A percentile compares a stretch with the other conserved stretches of the same genome.
phyloP scores from a whole-genome alignment of 163 green algal species.

The Volvox carteri region DNA sequence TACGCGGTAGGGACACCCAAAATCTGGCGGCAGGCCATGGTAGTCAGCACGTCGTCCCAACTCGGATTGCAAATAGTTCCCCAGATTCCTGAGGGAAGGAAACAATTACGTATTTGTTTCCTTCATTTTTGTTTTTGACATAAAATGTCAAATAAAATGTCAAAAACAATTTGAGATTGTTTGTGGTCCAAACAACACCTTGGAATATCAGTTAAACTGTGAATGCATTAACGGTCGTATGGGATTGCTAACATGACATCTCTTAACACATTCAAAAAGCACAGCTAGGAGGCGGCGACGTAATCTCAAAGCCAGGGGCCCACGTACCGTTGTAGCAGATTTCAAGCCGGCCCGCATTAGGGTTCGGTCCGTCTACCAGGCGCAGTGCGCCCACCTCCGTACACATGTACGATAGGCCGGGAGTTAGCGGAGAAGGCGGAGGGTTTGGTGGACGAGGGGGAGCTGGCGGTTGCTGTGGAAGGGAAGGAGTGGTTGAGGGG shows the following conservation, averaged over 20 bases:
- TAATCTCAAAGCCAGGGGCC: no score
- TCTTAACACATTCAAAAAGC: no score
- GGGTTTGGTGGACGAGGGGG: background rate
- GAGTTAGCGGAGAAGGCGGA: background rate
- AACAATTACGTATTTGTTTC: no score
- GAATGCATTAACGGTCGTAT: no score
- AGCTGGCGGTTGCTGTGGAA: background rate
- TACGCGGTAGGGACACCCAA: background rate
- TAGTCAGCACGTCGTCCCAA: slow-evolving; percentile 12
- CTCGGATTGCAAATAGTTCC: background rate
- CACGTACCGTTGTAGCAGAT: slow-evolving; percentile 24
- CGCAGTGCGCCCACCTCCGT: background rate
- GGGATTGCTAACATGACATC: no score
- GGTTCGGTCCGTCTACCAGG: slow-evolving; percentile 1
- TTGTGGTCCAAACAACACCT: no score
- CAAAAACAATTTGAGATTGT: no score
- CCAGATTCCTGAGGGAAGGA: background rate
- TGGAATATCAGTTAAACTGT: no score
- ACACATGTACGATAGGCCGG: background rate
- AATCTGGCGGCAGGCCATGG: slow-evolving; percentile 25
- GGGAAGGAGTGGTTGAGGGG: background rate
- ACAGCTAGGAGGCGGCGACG: no score
- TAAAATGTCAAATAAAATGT: no score
- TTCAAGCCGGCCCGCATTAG: background rate
- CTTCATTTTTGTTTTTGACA: no score